Evolutionary conservation across 2,329 filamentous ascomycete genomes (phyloP), one percentile per base, ranked within the genome.

Genomic region (Cordyceps fumosorosea): DNA sequence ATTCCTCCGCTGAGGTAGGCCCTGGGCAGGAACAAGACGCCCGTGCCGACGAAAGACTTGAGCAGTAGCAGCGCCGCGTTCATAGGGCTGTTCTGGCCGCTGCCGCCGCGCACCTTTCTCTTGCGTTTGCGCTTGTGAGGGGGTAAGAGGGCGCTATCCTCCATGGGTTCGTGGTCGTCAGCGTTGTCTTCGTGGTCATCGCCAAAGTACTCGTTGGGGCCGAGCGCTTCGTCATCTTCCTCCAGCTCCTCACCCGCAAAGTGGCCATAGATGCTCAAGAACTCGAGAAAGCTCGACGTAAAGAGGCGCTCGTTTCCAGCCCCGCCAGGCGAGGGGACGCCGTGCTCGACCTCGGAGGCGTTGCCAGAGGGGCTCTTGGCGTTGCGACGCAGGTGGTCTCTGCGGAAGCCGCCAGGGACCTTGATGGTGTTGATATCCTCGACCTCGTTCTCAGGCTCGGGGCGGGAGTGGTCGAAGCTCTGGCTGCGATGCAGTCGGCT

Each of bases 1-100:
- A 99, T 98, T 63, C 95, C 95, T 60, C 95, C 95, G 70, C 96
- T 99, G 66, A 97, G 83, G 72, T 95, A 99, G 5, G 95, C 93
- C 54, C 92, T 87, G 0, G 93, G 93, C 40, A 98, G 79, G 78
- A 98, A 98, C 18, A 98, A 80, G 10, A 98, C 93, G 62, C 93
- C 93, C 0, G 95, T 99, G 22, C 96, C 95, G 54, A 99, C 95
- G 72, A 99, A 99, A 0, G 93, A 98, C 79, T 99, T 99, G 67
- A 99, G 85, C 48, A 99, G 81, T 60, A 99, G 82, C 67, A 97
- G 76, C 12, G 90, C 88, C 11, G 95, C 93, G 65, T 89, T 90
- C 66, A 86, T 87, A 3, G 90, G 87, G 56, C 85, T 89, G 68
- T 91, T 93, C 60, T 87, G 92, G 45, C 93, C 91, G 64, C 83